A percentile compares a stretch with the other conserved stretches of the same genome.
Conservation (phyloP, 352 stramenopile species). For the Phytophthora niederhauseri region DNA sequence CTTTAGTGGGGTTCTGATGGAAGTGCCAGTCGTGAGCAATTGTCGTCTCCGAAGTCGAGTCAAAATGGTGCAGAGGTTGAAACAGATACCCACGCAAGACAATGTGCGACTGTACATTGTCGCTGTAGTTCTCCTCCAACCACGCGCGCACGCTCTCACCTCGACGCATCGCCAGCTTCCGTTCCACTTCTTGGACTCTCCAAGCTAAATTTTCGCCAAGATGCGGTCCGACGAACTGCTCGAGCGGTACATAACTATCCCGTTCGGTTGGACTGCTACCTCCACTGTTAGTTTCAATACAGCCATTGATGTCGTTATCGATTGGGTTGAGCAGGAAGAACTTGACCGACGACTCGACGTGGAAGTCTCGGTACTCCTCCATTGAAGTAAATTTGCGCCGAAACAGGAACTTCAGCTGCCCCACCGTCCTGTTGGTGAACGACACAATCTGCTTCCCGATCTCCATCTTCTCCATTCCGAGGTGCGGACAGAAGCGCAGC, state of each 20-base stretch:
- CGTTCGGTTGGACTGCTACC: background rate
- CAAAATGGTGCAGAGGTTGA: constrained; percentile 57
- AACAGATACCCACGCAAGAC: constrained; percentile 72
- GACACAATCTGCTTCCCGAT: constrained; percentile 71
- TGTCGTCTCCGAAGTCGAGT: constrained; percentile 50
- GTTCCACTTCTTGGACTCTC: constrained; percentile 66
- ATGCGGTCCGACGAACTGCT: constrained; percentile 77
- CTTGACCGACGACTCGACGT: constrained; percentile 84
- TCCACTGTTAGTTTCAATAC: background rate
- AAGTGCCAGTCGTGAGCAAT: constrained; percentile 54
- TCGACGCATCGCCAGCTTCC: constrained; percentile 68
- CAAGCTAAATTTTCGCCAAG: constrained; percentile 77
- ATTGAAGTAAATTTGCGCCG: constrained; percentile 35
- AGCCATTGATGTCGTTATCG: constrained; percentile 4
- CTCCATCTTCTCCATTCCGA: constrained; percentile 51
- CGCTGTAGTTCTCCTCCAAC: constrained; percentile 58
- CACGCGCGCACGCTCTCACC: constrained; percentile 60
- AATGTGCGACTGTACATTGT: constrained; percentile 59
- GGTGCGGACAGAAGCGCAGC: constrained; percentile 55
- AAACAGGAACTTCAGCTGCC: constrained; percentile 83
- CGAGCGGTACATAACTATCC: constrained; percentile 37
- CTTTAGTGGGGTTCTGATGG: constrained; percentile 35
- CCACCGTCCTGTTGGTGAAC: constrained; percentile 61
- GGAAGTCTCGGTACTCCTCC: constrained; percentile 41
- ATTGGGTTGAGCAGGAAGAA: constrained; percentile 74